Evolutionary conservation across 768 basidiomycete species (phyloP), one percentile per base, ranked within the genome.

Genomic region (Mycena rebaudengoi): DNA sequence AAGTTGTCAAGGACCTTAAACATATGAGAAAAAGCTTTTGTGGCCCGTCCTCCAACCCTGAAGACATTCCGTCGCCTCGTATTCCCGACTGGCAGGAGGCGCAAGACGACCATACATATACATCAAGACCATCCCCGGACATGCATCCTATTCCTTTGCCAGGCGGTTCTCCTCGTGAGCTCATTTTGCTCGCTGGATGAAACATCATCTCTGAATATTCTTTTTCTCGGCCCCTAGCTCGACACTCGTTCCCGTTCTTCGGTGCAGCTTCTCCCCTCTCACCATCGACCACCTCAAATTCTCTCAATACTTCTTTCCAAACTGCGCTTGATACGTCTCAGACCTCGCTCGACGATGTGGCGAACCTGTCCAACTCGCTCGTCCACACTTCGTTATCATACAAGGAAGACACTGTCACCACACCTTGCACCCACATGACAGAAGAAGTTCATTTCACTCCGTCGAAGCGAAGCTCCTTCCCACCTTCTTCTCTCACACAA

Each of bases 1-100:
- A 76, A 26, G 77, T 91, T 26, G 83, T 83, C 2, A 64, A 70
- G 7, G 80, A 80, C 14, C 67, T 91, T 53, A 80, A 83, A 68
- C 74, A 70, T 28, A 69, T 88, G 30, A 80, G 85, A 46, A 79
- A 75, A 40, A 76, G 69, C n/a, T 74, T 71, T 21, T 83, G 79
- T n/a, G 66, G 66, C 35, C 53, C 66, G n/a, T 32, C 62, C 3
- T 69, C 72, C 23, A 73, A 73, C 43, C 70, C 68, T 14, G 69
- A 73, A 54, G 78, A 79, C 20, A 56, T 68, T 32, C 49, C 59
- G 25, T 74, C 80, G 41, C 80, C 80, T n/a, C 71, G 59, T 46
- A 69, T 68, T 26, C 70, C 69, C 26, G 58, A 65, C 20, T 64
- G 57, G 23, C 69, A 67, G 23, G 68, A 63, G 43, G 45, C 68